phyloP scores from a whole-genome alignment of 768 basidiomycete species.

The Leccinum subgranulosum region DNA sequence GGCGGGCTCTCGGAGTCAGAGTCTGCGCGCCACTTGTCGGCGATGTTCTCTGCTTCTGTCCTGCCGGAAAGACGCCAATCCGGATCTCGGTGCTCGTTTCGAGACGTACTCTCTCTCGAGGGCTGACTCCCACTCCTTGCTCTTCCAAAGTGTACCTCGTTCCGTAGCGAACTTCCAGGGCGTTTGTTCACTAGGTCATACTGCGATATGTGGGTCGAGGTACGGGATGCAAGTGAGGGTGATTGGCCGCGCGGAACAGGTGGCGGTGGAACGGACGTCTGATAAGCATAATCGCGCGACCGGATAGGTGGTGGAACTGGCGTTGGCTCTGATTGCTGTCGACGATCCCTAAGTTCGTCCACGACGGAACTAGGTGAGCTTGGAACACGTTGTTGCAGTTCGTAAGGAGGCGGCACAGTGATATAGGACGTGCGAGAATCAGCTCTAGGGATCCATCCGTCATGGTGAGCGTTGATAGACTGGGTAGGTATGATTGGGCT shows the following conservation, averaged over 20 bases:
- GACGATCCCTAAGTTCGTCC: slow-evolving; percentile 12
- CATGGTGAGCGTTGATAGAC: slow-evolving; percentile 11
- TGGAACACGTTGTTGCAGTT: slow-evolving; percentile 11
- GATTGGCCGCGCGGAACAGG: slow-evolving; percentile 13
- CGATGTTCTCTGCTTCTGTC: slow-evolving; percentile 26
- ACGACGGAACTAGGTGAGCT: slow-evolving; percentile 14
- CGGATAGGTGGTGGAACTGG: slow-evolving; percentile 25
- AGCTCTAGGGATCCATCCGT: slow-evolving; percentile 29
- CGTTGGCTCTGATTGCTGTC: slow-evolving; percentile 7
- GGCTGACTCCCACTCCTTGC: slow-evolving; percentile 25
- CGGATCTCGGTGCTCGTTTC: slow-evolving; percentile 14
- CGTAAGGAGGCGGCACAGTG: slow-evolving; percentile 21
- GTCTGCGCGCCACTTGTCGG: slow-evolving; percentile 32
- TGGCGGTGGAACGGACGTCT: slow-evolving; percentile 7
- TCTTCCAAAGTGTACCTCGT: slow-evolving; percentile 21
- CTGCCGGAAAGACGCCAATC: slow-evolving; percentile 15
- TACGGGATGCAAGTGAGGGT: slow-evolving; percentile 24
- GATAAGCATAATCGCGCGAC: slow-evolving; percentile 31
- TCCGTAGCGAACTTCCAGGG: slow-evolving; percentile 22
- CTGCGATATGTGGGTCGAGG: slow-evolving; percentile 31
- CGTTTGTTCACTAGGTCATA: slow-evolving; percentile 30
- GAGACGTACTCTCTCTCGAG: slow-evolving; percentile 15
- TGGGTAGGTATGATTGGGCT: slow-evolving; percentile 10
- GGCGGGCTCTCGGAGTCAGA: slow-evolving; percentile 16
- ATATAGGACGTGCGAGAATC: slow-evolving; percentile 27